Evolutionary conservation across 257 asterid species (phyloP), one percentile per base, ranked within the genome.

Genomic region (Coffea canephora): DNA sequence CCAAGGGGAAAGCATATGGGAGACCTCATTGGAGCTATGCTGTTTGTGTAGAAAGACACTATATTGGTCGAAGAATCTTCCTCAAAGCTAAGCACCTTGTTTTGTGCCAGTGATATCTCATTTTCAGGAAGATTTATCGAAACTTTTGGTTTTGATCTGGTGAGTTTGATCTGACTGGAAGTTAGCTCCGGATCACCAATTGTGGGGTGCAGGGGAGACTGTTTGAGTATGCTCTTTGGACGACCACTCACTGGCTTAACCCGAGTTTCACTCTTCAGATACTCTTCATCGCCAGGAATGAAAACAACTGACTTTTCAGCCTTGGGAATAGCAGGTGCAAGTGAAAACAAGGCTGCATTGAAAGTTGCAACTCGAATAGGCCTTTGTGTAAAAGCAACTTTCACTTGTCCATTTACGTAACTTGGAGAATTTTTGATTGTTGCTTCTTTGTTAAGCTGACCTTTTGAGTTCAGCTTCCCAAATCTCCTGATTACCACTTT

Each of bases 271-370:
- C 64, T 65, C 66, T 82, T 82, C 39, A 46, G 48, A 54, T 82
- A 66, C 10, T 77, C 79, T 13, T 84, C 87, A 2, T 82, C 81
- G 23, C 86, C 91, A 3, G 81, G 89, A 75, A 83, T 52, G 41
- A 83, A 82, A 72, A 80, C 65, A 36, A 83, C 75, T 4, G 93
- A 76, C 11, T 86, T 82, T 50, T 91, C 91, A 25, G 90, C 69
- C 46, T 80, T 86, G 0, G 92, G 93, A 65, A 93, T 83, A 54
- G 98, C 99, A 2, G 98, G 92, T 1, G 99, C 99, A 14, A 93
- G 98, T 62, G 99, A 91, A 68, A 95, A 95, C 65, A 95, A 41
- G 70, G 99, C 99, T 21, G 93, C 93, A 75, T 95, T 95, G 85
- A 95, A 95, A 25, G 97, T 82, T 36, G 98, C 98, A 25, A 95